A percentile compares a stretch with the other conserved stretches of the same genome.
These are phyloP conservation scores for Sideroxylon spinosum DNA, from an alignment of 179 eudicot species.

Conservation along the genomic window DNA sequence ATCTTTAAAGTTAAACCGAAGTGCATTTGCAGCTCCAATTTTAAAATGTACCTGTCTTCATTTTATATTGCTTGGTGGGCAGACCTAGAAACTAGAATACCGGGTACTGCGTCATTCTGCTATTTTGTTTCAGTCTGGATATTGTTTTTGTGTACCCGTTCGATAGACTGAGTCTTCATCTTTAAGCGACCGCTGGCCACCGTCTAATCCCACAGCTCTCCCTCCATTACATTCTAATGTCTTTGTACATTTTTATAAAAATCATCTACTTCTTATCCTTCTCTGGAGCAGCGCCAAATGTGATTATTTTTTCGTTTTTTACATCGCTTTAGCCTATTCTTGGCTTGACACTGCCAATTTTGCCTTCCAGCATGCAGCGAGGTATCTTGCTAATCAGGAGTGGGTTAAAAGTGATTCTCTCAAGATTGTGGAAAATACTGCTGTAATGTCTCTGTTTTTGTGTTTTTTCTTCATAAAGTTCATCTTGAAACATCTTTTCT, in stretches of 20 bases:
- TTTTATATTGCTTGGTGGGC: neutral
- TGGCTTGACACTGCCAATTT: slow-evolving; percentile 16
- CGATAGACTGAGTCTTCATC: neutral
- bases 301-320: neutral
- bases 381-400: slow-evolving; percentile 93
- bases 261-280: neutral
- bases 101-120: neutral
- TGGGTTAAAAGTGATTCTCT: slow-evolving; percentile 97
- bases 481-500: neutral
- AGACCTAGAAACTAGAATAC: neutral
- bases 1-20: no score
- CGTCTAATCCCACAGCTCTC: neutral
- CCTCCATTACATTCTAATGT: neutral
- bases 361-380: slow-evolving; percentile 87
- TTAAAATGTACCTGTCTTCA: no score
- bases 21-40: no score
- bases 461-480: neutral
- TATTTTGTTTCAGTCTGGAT: neutral
- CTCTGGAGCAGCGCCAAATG: neutral
- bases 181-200: neutral
- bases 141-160: neutral
- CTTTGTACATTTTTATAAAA: neutral
- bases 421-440: slow-evolving; percentile 93
- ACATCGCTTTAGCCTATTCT: slow-evolving; percentile 8
- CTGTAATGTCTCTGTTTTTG: slow-evolving; percentile 41